phyloP scores from a whole-genome alignment of 2,329 filamentous ascomycete genomes.

The Ceratocystis eucalypticola region DNA sequence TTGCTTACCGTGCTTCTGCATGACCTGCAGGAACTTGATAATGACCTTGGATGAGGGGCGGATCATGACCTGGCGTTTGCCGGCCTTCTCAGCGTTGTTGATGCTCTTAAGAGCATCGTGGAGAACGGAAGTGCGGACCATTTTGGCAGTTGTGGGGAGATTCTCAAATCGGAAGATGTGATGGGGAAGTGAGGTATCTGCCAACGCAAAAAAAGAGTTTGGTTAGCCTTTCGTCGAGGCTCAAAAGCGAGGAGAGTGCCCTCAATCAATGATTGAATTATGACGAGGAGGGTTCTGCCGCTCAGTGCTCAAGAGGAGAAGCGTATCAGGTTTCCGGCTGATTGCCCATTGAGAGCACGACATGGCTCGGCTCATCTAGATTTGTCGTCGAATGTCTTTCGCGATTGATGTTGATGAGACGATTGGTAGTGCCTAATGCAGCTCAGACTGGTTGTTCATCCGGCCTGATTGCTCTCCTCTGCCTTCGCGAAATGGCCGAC shows the following conservation, averaged over 20 bases:
- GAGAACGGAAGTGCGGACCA: slow-evolving; percentile 98
- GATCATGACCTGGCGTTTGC: slow-evolving; percentile 99
- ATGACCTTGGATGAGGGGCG: slow-evolving; percentile 99
- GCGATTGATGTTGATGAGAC: background rate
- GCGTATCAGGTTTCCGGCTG: slow-evolving; percentile 37
- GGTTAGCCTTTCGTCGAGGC: slow-evolving; percentile 49
- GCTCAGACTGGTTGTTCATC: slow-evolving; percentile 22
- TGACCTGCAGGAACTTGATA: slow-evolving; percentile 96
- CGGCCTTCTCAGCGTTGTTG: slow-evolving; percentile 99
- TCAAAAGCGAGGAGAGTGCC: slow-evolving; percentile 57
- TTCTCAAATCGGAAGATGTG: slow-evolving; percentile 54
- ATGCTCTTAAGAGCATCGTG: slow-evolving; percentile 98
- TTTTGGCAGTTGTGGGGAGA: slow-evolving; percentile 65
- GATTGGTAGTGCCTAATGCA: background rate
- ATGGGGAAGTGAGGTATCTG: slow-evolving; percentile 51
- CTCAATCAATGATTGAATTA: slow-evolving; percentile 29
- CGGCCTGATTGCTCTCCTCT: slow-evolving; percentile 47
- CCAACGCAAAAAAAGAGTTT: slow-evolving; percentile 24
- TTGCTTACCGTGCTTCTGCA: slow-evolving; percentile 97
- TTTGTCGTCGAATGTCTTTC: slow-evolving; percentile 8
- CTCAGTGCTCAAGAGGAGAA: slow-evolving; percentile 50
- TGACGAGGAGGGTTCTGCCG: slow-evolving; percentile 54
- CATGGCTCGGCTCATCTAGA: slow-evolving; percentile 13
- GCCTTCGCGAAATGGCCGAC: slow-evolving; percentile 38
- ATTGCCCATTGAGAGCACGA: slow-evolving; percentile 18